Conservation (phyloP, 805 yeast genomes). For the Hyphopichia homilentoma region DNA sequence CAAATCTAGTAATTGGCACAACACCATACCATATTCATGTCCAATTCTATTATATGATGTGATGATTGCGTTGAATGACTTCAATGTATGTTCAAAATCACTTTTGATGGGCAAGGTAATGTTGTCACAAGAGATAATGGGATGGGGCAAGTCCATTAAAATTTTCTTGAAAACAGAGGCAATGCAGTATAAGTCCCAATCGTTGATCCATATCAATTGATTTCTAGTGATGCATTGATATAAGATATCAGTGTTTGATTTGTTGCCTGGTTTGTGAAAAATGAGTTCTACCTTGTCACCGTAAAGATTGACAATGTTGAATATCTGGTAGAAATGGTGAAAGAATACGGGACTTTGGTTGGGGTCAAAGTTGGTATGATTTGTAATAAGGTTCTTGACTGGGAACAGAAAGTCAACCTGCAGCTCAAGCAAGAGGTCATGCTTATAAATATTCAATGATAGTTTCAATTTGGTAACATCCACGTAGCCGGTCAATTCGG, state of each 20-base stretch:
- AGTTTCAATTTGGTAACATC: conserved; percentile 78
- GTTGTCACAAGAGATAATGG: conserved; percentile 49
- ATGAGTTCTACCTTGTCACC: conserved; percentile 42
- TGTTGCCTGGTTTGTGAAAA: conserved; percentile 57
- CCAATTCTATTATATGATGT: conserved; percentile 15
- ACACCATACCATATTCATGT: conserved; percentile 18
- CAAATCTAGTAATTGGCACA: conserved; percentile 44
- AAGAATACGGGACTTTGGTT: conserved; percentile 17
- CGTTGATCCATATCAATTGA: conserved; percentile 51
- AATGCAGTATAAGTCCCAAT: conserved; percentile 54
- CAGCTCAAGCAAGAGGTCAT: conserved; percentile 55
- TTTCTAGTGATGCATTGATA: conserved; percentile 49
- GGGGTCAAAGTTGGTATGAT: conserved; percentile 15
- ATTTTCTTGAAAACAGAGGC: conserved; percentile 44
- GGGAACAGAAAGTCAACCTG: conserved; percentile 10
- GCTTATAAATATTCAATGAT: conserved; percentile 68
- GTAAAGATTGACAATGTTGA: conserved; percentile 44
- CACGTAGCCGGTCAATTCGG: conserved; percentile 54
- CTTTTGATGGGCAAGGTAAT: conserved; percentile 54
- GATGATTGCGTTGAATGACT: conserved; percentile 32
- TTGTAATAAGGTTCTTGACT: conserved; percentile 15
- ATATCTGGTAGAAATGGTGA: conserved; percentile 49
- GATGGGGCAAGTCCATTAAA: conserved; percentile 48
- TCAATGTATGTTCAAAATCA: conserved; percentile 39
- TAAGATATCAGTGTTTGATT: conserved; percentile 41